phyloP scores from a whole-genome alignment of 2,329 filamentous ascomycete genomes.

The Tolypocladium cylindrosporum region DNA sequence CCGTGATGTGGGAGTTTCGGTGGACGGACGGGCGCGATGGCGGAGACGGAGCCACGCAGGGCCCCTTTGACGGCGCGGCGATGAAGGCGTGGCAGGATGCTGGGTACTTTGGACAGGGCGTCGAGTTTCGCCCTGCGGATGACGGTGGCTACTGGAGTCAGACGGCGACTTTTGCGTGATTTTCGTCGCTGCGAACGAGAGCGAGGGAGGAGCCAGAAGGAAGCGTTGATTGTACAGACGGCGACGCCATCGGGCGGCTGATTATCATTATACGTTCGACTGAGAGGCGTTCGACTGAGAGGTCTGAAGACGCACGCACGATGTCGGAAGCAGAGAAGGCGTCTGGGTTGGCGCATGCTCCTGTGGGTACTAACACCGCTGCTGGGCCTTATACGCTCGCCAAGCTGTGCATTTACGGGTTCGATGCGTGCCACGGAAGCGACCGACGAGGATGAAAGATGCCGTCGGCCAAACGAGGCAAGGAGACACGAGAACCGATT shows the following conservation, averaged over 20 bases:
- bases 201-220: background rate
- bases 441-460: background rate
- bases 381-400: background rate
- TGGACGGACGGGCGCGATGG: conserved; percentile 86
- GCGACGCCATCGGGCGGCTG: background rate
- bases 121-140: conserved; percentile 61
- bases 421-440: background rate
- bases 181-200: background rate
- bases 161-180: conserved; percentile 40
- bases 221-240: background rate
- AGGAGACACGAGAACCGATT: conserved; percentile 1
- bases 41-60: conserved; percentile 64
- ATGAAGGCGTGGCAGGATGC: conserved; percentile 90
- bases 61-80: conserved; percentile 72
- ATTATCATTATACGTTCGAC: background rate
- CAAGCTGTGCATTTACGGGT: background rate
- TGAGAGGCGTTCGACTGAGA: background rate
- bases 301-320: background rate
- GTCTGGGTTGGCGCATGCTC: background rate
- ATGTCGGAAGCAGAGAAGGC: background rate
- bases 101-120: conserved; percentile 85
- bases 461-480: conserved; percentile 2
- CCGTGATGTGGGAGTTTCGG: conserved; percentile 67
- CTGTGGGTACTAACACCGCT: background rate
- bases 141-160: conserved; percentile 45